Evolutionary conservation across 805 yeast species (phyloP), one percentile per base, ranked within the genome.

Genomic region (Nakazawaea pomicola): DNA sequence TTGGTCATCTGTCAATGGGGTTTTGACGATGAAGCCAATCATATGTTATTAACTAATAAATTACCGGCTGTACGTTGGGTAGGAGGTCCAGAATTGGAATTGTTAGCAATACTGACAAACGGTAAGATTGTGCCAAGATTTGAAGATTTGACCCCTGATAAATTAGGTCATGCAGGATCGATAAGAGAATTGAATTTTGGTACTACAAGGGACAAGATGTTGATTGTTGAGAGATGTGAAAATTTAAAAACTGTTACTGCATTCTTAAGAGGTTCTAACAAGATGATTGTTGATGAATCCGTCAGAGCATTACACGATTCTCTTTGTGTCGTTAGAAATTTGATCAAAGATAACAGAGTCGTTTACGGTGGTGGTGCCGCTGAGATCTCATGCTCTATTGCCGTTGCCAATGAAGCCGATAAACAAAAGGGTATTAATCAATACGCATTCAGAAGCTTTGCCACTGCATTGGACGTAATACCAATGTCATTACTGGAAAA

Each of bases 321-420:
- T 7, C 68, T 93, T 44, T 91, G 99, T 68, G 99, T 95, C 33
- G 99, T 93, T 21, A 84, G 99, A 68, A 95, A 93, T 66, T 76
- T 93, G 59, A 83, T 95, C 38, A 78, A 82, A 55, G 98, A 95
- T 62, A 83, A 80, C 60, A 77, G 96, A 62, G 87, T 93, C 34
- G 97, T 95, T n/a, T 93, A 93, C 57, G 99, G 99, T 49, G 99
- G 99, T 53, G 99, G 99, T 51, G 95, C 99, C 17, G 95, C 98
- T 28, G 99, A 93, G 67, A 80, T 93, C 40, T 75, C 96, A 2
- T 84, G 95, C 70, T 89, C 98, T 11, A 67, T 93, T 52, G 95
- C 93, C 14, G 95, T 93, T 12, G 72, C 88, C 43, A 86, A 83
- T 37, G 95, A 84, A 49, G 97, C 98, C 37, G 96, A 91, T 61